These are phyloP conservation scores for Podaxis sp. DNA, from an alignment of 768 basidiomycete species.

Conservation along the genomic window DNA sequence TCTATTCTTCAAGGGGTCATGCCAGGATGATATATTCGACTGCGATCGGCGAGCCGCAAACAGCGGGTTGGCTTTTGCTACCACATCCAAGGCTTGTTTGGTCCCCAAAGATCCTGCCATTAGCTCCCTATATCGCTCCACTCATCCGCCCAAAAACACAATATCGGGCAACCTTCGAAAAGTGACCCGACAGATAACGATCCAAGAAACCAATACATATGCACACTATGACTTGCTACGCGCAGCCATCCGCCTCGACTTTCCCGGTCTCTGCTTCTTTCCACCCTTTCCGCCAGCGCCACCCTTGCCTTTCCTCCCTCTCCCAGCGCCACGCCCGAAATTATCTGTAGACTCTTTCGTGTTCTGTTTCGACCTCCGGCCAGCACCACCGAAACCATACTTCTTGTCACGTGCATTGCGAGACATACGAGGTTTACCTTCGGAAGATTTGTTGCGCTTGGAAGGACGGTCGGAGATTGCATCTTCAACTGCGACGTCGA, in stretches of 20 bases:
- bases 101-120: no score
- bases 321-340: slow-evolving; percentile 45
- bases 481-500: slow-evolving; percentile 89
- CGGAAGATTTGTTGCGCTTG: slow-evolving; percentile 42
- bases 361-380: slow-evolving; percentile 74
- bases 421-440: slow-evolving; percentile 35
- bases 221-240: slow-evolving; percentile 16
- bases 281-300: slow-evolving; percentile 28
- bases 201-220: not conserved
- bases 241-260: slow-evolving; percentile 47
- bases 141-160: no score
- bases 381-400: slow-evolving; percentile 75
- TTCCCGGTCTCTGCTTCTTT: slow-evolving; percentile 43
- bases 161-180: not conserved
- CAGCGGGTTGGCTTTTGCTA: no score
- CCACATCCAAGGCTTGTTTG: no score
- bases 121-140: no score
- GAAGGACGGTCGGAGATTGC: slow-evolving; percentile 71
- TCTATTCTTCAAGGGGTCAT: no score
- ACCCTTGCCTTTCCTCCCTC: slow-evolving; percentile 24
- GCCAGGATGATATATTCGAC: no score
- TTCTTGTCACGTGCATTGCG: slow-evolving; percentile 71
- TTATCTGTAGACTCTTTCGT: slow-evolving; percentile 77
- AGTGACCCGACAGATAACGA: not conserved
- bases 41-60: no score